Conservation (phyloP, 495 filamentous ascomycete species). For the Rostrohypoxylon terebratum region DNA sequence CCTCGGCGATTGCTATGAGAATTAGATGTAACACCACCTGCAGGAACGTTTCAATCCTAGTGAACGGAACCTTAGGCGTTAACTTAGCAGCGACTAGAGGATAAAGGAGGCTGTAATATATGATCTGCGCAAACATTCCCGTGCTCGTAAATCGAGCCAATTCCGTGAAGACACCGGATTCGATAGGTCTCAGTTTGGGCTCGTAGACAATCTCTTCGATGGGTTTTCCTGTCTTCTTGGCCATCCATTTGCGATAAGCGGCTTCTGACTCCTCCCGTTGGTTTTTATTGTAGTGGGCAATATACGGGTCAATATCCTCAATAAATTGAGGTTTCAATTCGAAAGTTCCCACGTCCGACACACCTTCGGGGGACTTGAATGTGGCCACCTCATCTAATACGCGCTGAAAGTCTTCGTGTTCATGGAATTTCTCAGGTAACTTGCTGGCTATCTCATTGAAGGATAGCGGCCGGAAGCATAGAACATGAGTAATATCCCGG, state of each 20-base stretch:
- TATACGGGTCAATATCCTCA: slow-evolving; percentile 91
- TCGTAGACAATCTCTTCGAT: slow-evolving; percentile 91
- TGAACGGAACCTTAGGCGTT: slow-evolving; percentile 78
- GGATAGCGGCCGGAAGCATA: slow-evolving; percentile 95
- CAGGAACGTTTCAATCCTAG: slow-evolving; percentile 88
- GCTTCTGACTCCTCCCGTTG: slow-evolving; percentile 96
- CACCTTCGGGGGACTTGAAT: slow-evolving; percentile 88
- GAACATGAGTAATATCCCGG: slow-evolving; percentile 89
- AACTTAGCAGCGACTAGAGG: slow-evolving; percentile 71
- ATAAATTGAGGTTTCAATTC: slow-evolving; percentile 88
- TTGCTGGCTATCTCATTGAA: slow-evolving; percentile 88
- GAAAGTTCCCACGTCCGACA: slow-evolving; percentile 93
- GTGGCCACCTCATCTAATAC: slow-evolving; percentile 89
- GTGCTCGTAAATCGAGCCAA: slow-evolving; percentile 83
- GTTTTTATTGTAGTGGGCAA: slow-evolving; percentile 94
- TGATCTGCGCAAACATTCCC: slow-evolving; percentile 87
- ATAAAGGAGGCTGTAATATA: slow-evolving; percentile 88
- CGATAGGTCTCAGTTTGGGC: slow-evolving; percentile 83
- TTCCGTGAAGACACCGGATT: slow-evolving; percentile 77
- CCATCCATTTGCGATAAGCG: slow-evolving; percentile 84
- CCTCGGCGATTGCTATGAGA: slow-evolving; percentile 85
- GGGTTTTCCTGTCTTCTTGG: slow-evolving; percentile 86
- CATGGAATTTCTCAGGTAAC: slow-evolving; percentile 85
- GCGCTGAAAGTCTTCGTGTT: slow-evolving; percentile 79
- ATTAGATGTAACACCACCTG: slow-evolving; percentile 90